Base-by-base conservation (phyloP, 2,329 filamentous ascomycete species). In the Sphaceloma murrayae region DNA sequence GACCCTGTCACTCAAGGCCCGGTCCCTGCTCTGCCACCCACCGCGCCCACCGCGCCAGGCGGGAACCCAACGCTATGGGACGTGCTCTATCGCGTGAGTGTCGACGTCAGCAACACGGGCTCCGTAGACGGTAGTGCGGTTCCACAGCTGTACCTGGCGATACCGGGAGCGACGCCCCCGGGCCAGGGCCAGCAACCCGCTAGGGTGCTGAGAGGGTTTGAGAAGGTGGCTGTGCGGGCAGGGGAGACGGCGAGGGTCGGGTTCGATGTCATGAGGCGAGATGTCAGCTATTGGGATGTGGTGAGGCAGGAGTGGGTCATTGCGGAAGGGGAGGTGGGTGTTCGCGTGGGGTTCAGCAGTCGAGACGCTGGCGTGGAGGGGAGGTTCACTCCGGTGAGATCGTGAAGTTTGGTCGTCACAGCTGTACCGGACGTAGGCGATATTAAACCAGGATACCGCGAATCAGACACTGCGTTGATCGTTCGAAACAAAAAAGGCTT, bases 51-150 rank as follows among this genome's bases (percentile, higher is more conserved):
- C 73, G 72, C 21, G 55, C 58, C 69, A 60, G 72, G 73, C 39
- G 76, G 76, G 19, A 78, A 78, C 56, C 69, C 73, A 2, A 62
- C 63, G 45, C 70, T 86, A 1, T 86, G 75, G 66, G 80, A 85
- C 46, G 66, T 76, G 1, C 53, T 85, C 34, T 85, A 79, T 66
- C 74, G 68, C 8, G 74, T 83, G 13, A 73, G 72, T 1, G 77
- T 76, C 0, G 76, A 73, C 10, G 70, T 89, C 49, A 77, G 70
- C 50, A 88, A 88, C 67, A 82, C 73, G 3, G 83, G 83, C 21
- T 54, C 29, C 17, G 34, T 27, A 34, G 31, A 43, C 13, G 29
- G 30, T 2, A 66, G 66, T 2, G 64, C 69, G 5, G 68, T 78
- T 0, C 62, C 70, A 2, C 75, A 79, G 58, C 60, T 79, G 1